Conservation (phyloP, 1,139 yeast genomes). For the Kurtzmaniella quercitrusa region DNA sequence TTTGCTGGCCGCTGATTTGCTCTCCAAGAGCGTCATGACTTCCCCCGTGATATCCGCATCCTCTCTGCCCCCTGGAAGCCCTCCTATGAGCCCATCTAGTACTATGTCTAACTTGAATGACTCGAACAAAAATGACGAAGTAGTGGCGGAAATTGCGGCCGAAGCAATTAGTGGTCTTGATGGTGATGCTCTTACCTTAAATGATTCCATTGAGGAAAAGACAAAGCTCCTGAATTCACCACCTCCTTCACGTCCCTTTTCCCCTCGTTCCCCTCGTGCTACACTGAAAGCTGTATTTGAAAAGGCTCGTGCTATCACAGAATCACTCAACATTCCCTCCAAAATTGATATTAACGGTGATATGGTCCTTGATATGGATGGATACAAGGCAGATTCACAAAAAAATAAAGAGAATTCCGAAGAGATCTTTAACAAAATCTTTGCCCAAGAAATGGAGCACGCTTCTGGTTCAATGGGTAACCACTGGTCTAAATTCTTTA, state of each 20-base stretch:
- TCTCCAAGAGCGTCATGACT: conserved; percentile 77
- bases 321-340: conserved; percentile 79
- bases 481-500: conserved; percentile 33
- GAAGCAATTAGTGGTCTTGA: conserved; percentile 4
- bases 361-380: conserved; percentile 89
- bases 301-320: conserved; percentile 65
- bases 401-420: conserved; percentile 68
- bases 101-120: neutral
- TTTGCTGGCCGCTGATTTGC: conserved; percentile 34
- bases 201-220: conserved; percentile 25
- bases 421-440: conserved; percentile 64
- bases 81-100: conserved; percentile 28
- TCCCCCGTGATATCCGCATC: conserved; percentile 89
- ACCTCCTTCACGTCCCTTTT: conserved; percentile 14
- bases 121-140: conserved; percentile 3
- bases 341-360: conserved; percentile 89
- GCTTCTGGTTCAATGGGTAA: conserved; percentile 20
- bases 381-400: conserved; percentile 82
- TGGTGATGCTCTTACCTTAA: conserved; percentile 12
- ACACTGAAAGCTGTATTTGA: conserved; percentile 49
- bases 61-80: conserved; percentile 60
- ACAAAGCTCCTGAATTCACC: conserved; percentile 22
- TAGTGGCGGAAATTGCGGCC: conserved; percentile 2
- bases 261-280: conserved; percentile 20
- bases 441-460: conserved; percentile 52